Conservation (phyloP, 2,329 filamentous ascomycete genomes). For the Pseudogymnoascus sp. region DNA sequence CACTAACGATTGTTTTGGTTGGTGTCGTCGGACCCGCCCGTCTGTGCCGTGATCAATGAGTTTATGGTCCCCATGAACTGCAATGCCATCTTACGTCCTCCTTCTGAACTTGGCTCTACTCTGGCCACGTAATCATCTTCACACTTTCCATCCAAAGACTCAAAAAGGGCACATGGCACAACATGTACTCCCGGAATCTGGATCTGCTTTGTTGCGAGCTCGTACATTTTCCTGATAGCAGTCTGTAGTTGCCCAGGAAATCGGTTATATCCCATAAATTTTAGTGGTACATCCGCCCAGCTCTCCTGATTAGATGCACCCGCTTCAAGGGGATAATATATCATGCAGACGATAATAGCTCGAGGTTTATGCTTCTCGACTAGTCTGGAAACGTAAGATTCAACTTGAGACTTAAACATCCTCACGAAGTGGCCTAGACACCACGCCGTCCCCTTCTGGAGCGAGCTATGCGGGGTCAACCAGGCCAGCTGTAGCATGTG, state of each 20-base stretch:
- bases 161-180: slow-evolving; percentile 15
- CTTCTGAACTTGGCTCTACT: slow-evolving; percentile 16
- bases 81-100: slow-evolving; percentile 15
- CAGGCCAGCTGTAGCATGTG: slow-evolving; percentile 17
- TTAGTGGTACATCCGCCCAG: slow-evolving; percentile 14
- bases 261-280: slow-evolving; percentile 13
- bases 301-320: slow-evolving; percentile 10
- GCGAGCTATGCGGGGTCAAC: slow-evolving; percentile 13
- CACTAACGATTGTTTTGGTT: too few relatives aligned
- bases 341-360: slow-evolving; percentile 13
- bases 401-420: slow-evolving; percentile 14
- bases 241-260: slow-evolving; percentile 14
- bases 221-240: slow-evolving; percentile 14
- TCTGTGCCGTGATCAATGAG: not conserved
- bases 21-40: not conserved
- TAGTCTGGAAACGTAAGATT: slow-evolving; percentile 14
- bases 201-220: slow-evolving; percentile 13
- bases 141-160: slow-evolving; percentile 14
- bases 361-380: slow-evolving; percentile 14
- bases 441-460: slow-evolving; percentile 13
- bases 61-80: slow-evolving; percentile 11
- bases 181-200: slow-evolving; percentile 11
- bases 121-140: slow-evolving; percentile 13
- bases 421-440: slow-evolving; percentile 13
- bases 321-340: slow-evolving; percentile 16